Percentiles rank a stretch among this genome's conserved stretches.
These are phyloP conservation scores for Datura wrightii DNA, from an alignment of 257 asterid genomes.

Conservation along the genomic window DNA sequence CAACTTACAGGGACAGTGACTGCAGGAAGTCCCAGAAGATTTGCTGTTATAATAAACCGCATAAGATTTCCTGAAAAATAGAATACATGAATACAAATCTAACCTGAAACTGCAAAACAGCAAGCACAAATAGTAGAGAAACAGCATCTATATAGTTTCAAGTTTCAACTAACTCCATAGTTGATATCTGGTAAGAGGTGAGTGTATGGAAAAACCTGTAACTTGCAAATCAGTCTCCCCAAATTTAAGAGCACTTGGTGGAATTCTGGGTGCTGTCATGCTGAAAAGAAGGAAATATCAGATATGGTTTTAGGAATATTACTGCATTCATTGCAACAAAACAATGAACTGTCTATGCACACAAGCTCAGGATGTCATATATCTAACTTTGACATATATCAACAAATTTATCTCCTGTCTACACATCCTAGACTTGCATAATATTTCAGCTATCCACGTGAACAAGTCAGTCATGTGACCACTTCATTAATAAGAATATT, in stretches of 20 bases:
- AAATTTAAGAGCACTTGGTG: constrained; percentile 70
- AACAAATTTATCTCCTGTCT: background rate
- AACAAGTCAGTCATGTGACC: background rate
- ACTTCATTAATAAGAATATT: background rate
- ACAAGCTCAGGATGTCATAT: constrained; percentile 9
- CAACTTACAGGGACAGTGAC: constrained; percentile 88
- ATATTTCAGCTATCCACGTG: background rate
- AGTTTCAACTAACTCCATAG: background rate
- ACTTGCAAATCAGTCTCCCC: constrained; percentile 89
- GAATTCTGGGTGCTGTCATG: constrained; percentile 97
- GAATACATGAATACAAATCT: constrained; percentile 22
- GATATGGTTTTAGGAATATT: constrained; percentile 19
- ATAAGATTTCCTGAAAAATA: constrained; percentile 72
- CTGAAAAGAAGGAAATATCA: constrained; percentile 40
- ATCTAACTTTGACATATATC: background rate
- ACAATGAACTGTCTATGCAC: background rate
- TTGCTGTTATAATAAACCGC: constrained; percentile 78
- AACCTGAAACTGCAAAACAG: constrained; percentile 17
- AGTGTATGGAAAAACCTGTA: constrained; percentile 43
- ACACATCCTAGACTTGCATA: constrained; percentile 24
- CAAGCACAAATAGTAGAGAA: constrained; percentile 16
- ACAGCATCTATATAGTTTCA: background rate
- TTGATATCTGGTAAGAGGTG: constrained; percentile 18
- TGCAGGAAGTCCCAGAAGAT: constrained; percentile 96
- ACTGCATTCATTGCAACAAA: background rate